Evolutionary conservation across 2,329 filamentous ascomycete genomes (phyloP), one percentile per base, ranked within the genome.

Genomic region (Botrytis porri): DNA sequence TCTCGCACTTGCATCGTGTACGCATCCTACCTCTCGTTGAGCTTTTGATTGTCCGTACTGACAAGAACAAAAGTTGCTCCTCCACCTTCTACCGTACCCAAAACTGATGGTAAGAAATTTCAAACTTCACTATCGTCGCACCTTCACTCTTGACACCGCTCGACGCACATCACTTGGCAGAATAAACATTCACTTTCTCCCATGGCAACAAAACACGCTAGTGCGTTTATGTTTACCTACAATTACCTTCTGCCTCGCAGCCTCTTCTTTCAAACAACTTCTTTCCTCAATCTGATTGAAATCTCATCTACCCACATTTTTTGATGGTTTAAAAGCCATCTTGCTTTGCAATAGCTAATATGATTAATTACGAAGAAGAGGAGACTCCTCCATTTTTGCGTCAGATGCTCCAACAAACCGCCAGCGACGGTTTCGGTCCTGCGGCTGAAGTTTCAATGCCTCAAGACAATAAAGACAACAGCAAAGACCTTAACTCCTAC

Each of bases 311-410:
- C 25, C 25, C 25, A n/a, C 48, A 54, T 54, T n/a, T n/a, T n/a
- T 54, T n/a, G 12, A n/a, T n/a, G 6, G 48, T n/a, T 51, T 16
- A 16, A n/a, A 54, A 54, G 16, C 25, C 7, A n/a, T 54, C 25
- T 54, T 54, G 25, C 48, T n/a, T 54, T 54, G 25, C 25, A 54
- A n/a, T n/a, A 51, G 63, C 63, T 43, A 43, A 69, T 14, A 69
- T 69, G 65, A 37, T 57, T 43, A 37, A 41, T 37, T 69, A 57
- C 48, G 25, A 69, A 69, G 48, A 57, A 32, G 65, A 57, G 25
- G 48, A 69, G 10, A 69, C 37, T 25, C 48, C 65, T 10, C 25
- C 48, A 29, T 48, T 57, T 3, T 57, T 69, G 18, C 48, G 32
- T 5, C 65, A 69, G 7, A 51, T 69, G 25, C n/a, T 69, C 5